Percentiles rank a stretch among this genome's conserved stretches.
phyloP scores from a whole-genome alignment of 192 early-diverging fungal species.

The Physocladia obscura region DNA sequence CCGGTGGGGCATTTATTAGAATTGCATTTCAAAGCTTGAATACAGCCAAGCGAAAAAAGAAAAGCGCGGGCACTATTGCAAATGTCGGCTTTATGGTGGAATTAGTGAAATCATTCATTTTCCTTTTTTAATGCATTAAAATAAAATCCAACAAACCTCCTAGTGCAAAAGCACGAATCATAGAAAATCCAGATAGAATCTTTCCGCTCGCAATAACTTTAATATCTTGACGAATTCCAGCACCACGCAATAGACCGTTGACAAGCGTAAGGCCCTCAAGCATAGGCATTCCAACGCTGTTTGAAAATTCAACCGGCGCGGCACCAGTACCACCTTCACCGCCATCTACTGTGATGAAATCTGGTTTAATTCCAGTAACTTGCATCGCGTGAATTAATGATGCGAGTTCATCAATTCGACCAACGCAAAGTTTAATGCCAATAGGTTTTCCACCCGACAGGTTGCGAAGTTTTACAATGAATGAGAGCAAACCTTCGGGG shows the following conservation, averaged over 20 bases:
- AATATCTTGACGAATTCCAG: slow-evolving; percentile 2
- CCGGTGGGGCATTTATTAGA: slow-evolving; percentile 2
- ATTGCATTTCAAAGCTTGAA: slow-evolving; percentile 5
- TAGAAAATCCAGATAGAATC: not conserved
- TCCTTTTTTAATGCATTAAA: not conserved
- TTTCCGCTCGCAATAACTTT: not conserved
- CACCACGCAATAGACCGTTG: not conserved
- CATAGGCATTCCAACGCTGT: slow-evolving; percentile 9
- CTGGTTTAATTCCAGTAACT: not conserved
- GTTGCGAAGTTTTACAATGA: not conserved
- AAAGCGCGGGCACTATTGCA: slow-evolving; percentile 4
- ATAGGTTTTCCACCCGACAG: not conserved
- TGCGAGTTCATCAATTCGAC: not conserved
- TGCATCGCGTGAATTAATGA: not conserved
- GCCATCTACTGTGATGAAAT: not conserved
- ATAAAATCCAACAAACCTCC: not conserved
- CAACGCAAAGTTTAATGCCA: not conserved
- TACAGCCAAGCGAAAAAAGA: slow-evolving; percentile 1
- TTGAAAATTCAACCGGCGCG: slow-evolving; percentile 2
- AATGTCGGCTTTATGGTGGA: not conserved
- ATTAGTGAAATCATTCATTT: not conserved
- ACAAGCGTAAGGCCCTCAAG: not conserved
- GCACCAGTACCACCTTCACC: slow-evolving; percentile 7
- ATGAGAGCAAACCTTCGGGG: not conserved
- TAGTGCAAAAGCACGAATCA: not conserved